A percentile compares a stretch with the other conserved stretches of the same genome.
Conservation (phyloP, 495 filamentous ascomycete genomes). For the Aspergillus nanangensis region DNA sequence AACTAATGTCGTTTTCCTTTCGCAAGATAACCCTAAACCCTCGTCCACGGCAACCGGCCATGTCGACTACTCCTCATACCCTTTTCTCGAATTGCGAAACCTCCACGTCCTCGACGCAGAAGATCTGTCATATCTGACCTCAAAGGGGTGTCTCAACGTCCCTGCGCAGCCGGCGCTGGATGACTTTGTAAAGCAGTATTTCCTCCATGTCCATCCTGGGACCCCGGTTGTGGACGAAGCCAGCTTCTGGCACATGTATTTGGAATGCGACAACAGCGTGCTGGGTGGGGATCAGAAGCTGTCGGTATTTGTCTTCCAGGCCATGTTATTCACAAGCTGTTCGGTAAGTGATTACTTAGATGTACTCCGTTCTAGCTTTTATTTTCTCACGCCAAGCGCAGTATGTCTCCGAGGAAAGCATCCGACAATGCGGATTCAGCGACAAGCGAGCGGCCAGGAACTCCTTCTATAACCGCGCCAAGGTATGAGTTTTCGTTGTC, state of each 20-base stretch:
- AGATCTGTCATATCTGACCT: conserved; percentile 37
- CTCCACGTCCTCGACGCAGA: conserved; percentile 33
- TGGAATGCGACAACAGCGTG: background rate
- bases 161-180: conserved; percentile 30
- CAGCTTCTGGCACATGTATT: conserved; percentile 41
- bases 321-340: conserved; percentile 41
- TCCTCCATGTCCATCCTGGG: conserved; percentile 40
- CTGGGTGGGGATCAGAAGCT: conserved; percentile 17
- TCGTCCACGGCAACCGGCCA: background rate
- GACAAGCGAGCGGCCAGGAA: conserved; percentile 35
- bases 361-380: background rate
- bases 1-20: background rate
- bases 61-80: conserved; percentile 24
- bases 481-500: background rate
- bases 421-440: conserved; percentile 36
- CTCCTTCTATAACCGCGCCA: conserved; percentile 30
- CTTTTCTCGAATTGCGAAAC: conserved; percentile 29
- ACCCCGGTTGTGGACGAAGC: conserved; percentile 43
- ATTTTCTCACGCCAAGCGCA: no score
- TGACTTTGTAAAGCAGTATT: conserved; percentile 42
- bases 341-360: conserved; percentile 25
- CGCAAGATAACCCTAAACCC: background rate
- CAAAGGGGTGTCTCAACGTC: conserved; percentile 36
- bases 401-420: conserved; percentile 34
- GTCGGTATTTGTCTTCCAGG: conserved; percentile 45